Evolutionary conservation across 768 basidiomycete species (phyloP), one percentile per base, ranked within the genome.

Genomic region (Collybia nuda): DNA sequence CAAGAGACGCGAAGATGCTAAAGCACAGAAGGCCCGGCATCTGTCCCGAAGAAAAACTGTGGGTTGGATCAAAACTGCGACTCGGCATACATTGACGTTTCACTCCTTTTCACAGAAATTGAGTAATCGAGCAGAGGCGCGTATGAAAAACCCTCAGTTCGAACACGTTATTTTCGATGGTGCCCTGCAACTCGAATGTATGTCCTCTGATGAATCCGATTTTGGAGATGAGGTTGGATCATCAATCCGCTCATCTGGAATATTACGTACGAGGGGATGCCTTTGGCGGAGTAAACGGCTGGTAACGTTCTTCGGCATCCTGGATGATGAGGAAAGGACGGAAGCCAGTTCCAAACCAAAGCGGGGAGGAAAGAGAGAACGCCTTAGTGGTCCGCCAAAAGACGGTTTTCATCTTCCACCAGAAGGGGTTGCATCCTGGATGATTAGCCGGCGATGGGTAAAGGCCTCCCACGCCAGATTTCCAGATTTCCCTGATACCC

Each of bases 131-230:
- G 75, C 78, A 7, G 82, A 81, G 22, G 73, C 80, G 22, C 77
- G 88, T 19, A 69, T 80, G 56, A 80, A 75, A 47, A 64, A 81
- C 21, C 67, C 66, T 21, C 67, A 60, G 0, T 85, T 88, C 52
- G 76, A 81, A 48, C 82, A 88, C 63, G 71, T 80, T 21, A 75
- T 70, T 12, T 90, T 90, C 59, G 85, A 89, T 58, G 80, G 81
- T 12, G 87, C 88, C 12, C 65, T 90, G 50, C 82, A 85, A 53
- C 53, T 81, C 17, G 88, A 90, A 41, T 90, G 87, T 65, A 88
- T 90, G 84, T 90, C 88, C 22, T 85, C 84, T 24, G 88, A 90
- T 56, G 88, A 90, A 62, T 89, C 88, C 12, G 81, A 82, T 54
- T 68, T 66, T 43, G 32, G 32, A 9, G 32, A 32, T 32, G 86